Conservation (phyloP, 2,329 filamentous ascomycete genomes). For the Emergomyces pasteurianus region DNA sequence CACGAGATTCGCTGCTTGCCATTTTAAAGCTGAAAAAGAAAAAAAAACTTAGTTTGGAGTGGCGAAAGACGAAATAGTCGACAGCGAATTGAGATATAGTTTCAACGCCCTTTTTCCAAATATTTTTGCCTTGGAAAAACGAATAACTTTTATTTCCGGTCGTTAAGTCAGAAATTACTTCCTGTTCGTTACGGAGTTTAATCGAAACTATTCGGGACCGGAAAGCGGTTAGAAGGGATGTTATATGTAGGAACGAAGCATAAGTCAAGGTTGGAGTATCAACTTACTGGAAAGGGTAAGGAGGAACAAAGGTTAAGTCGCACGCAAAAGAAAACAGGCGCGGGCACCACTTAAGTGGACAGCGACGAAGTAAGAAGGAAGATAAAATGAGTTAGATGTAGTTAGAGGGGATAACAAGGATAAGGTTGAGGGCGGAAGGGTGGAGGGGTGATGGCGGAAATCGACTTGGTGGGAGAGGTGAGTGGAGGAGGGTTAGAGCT, state of each 20-base stretch:
- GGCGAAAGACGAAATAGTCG: neutral
- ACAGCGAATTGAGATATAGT: neutral
- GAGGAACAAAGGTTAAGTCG: neutral
- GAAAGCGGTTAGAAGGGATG: neutral
- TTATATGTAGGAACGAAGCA: neutral
- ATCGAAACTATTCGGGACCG: neutral
- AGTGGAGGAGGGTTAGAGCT: slow-evolving; percentile 14
- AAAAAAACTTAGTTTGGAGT: neutral
- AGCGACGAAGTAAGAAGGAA: slow-evolving; percentile 9
- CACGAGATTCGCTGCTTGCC: slow-evolving; percentile 47
- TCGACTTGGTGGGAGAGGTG: slow-evolving; percentile 10
- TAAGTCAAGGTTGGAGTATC: neutral
- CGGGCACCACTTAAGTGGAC: slow-evolving; percentile 6
- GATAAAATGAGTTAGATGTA: slow-evolving; percentile 1
- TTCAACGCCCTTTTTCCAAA: neutral
- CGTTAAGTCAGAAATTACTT: slow-evolving; percentile 3
- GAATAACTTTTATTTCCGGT: neutral
- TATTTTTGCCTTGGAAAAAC: neutral
- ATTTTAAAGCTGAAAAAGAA: slow-evolving; percentile 30
- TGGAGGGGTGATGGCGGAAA: slow-evolving; percentile 7
- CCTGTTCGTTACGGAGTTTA: neutral
- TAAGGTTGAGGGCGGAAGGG: slow-evolving; percentile 4
- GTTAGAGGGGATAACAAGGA: too few relatives aligned
- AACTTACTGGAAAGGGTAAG: slow-evolving; percentile 1
- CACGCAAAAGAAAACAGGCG: neutral